Percentiles rank a stretch among this genome's conserved stretches.
These are phyloP conservation scores for Clohesyomyces aquaticus DNA, from an alignment of 495 filamentous ascomycete genomes.

Conservation along the genomic window DNA sequence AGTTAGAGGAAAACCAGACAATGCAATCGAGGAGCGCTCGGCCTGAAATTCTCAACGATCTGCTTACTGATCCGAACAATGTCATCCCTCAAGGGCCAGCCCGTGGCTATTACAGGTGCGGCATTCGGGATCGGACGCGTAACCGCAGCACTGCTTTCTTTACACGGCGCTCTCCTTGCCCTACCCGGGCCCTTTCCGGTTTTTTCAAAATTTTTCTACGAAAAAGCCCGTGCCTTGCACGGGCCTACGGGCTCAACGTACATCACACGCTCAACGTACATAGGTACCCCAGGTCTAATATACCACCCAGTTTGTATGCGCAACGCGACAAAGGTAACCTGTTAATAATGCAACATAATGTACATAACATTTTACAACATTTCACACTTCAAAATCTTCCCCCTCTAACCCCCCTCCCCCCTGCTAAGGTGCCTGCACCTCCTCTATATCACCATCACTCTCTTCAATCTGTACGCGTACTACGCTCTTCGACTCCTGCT, in stretches of 20 bases:
- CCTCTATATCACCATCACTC: too few species aligned
- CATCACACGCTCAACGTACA: neutral
- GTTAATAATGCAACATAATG: neutral
- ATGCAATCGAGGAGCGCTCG: neutral
- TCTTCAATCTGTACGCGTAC: too few species aligned
- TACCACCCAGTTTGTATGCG: neutral
- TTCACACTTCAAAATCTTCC: too few species aligned
- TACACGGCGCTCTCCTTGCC: constrained; percentile 19
- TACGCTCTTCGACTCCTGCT: too few species aligned
- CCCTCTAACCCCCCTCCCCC: too few species aligned
- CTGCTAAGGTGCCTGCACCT: too few species aligned
- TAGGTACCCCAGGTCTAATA: neutral
- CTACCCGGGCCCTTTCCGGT: constrained; percentile 7
- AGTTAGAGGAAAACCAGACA: neutral
- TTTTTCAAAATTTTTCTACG: neutral
- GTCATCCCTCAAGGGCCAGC: constrained; percentile 25
- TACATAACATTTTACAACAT: too few species aligned
- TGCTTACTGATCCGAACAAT: constrained; percentile 5
- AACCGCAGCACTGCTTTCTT: constrained; percentile 12
- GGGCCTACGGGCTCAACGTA: neutral
- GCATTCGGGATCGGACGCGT: constrained; percentile 34
- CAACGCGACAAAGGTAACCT: neutral
- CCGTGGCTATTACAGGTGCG: constrained; percentile 30
- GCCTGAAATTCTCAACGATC: neutral
- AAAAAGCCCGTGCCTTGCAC: neutral